These are phyloP conservation scores for Podospora pseudocomata DNA, from an alignment of 495 filamentous ascomycete genomes.

Conservation along the genomic window DNA sequence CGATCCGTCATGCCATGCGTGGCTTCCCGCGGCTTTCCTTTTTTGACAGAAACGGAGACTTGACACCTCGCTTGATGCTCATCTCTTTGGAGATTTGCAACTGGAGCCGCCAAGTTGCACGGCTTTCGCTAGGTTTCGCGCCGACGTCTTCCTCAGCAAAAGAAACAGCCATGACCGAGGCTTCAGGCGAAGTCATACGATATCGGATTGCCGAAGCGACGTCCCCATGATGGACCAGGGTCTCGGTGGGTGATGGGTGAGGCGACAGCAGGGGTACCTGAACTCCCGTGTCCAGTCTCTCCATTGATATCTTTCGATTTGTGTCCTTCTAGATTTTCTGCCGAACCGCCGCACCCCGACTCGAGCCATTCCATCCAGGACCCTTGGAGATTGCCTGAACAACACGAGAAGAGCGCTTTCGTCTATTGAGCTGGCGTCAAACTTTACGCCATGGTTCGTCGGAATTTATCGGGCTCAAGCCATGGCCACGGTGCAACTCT, in stretches of 20 bases:
- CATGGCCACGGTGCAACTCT: no score
- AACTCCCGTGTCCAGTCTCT: background rate
- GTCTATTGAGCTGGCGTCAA: background rate
- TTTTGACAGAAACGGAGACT: background rate
- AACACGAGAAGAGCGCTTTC: background rate
- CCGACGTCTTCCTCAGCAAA: background rate
- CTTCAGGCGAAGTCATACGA: conserved; percentile 17
- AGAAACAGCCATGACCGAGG: background rate
- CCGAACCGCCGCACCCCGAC: conserved; percentile 7
- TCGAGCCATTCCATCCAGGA: background rate
- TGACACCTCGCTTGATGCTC: background rate
- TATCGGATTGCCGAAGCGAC: conserved; percentile 12
- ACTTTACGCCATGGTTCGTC: conserved; percentile 7
- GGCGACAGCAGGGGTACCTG: conserved; percentile 7
- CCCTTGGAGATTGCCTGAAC: conserved; percentile 1
- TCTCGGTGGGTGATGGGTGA: conserved; percentile 6
- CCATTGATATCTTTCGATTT: conserved; percentile 7
- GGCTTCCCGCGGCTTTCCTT: background rate
- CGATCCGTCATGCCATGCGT: background rate
- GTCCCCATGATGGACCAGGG: background rate
- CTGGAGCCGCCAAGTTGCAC: background rate
- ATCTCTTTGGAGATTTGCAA: background rate
- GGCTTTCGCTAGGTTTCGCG: background rate
- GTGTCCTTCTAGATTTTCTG: conserved; percentile 12
- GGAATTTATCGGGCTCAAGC: conserved; percentile 12